These are phyloP conservation scores for Diplocarpon mali DNA, from an alignment of 2,329 filamentous ascomycete species.

Conservation along the genomic window DNA sequence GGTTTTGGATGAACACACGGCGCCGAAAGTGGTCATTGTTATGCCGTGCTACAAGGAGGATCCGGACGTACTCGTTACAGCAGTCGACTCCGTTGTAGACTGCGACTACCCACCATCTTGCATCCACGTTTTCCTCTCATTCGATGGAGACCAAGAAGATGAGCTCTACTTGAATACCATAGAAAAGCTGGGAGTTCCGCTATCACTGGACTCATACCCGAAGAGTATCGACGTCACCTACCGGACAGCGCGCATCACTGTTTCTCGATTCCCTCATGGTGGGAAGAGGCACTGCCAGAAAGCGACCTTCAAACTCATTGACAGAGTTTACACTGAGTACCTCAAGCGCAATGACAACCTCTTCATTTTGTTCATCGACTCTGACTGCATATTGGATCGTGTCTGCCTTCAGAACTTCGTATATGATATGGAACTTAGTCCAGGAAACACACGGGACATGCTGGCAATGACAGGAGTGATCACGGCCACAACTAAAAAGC, in stretches of 20 bases:
- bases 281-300: conserved; percentile 94
- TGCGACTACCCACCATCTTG: conserved; percentile 89
- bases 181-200: conserved; percentile 69
- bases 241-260: conserved; percentile 70
- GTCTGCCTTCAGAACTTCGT: conserved; percentile 95
- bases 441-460: conserved; percentile 85
- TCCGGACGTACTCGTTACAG: conserved; percentile 70
- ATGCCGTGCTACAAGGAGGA: conserved; percentile 97
- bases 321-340: conserved; percentile 83
- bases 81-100: conserved; percentile 82
- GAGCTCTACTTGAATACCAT: conserved; percentile 83
- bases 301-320: conserved; percentile 82
- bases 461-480: conserved; percentile 97
- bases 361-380: conserved; percentile 95
- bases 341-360: conserved; percentile 80
- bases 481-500: conserved; percentile 81
- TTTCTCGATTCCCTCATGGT: conserved; percentile 86
- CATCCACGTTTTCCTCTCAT: conserved; percentile 90
- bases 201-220: conserved; percentile 68
- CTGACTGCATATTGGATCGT: conserved; percentile 85
- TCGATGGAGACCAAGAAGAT: conserved; percentile 82
- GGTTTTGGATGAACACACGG: conserved; percentile 70
- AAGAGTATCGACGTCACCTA: conserved; percentile 86
- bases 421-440: conserved; percentile 96
- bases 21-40: conserved; percentile 88